Evolutionary conservation across 2,329 filamentous ascomycete species (phyloP).

Genomic region (Fusarium sp.): DNA sequence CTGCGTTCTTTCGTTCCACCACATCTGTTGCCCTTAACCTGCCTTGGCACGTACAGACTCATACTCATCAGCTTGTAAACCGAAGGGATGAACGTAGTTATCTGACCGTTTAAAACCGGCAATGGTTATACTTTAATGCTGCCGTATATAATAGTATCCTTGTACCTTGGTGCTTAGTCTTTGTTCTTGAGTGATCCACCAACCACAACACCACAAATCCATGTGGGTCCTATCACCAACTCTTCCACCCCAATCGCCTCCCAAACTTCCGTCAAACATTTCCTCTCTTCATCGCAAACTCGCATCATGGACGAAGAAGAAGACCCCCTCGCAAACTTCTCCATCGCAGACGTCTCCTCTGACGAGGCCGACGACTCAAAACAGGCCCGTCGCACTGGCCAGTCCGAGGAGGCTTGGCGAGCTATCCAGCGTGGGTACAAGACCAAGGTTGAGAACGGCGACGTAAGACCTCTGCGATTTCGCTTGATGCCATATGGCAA

Average conservation of each 20-base stretch:
- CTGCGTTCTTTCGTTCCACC: too few relatives aligned
- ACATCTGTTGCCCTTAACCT: too few relatives aligned
- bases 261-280: slow-evolving; percentile 27
- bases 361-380: slow-evolving; percentile 52
- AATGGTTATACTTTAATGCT: too few relatives aligned
- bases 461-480: slow-evolving; percentile 56
- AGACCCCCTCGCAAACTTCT: slow-evolving; percentile 51
- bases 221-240: slow-evolving; percentile 40
- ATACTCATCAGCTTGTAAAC: too few relatives aligned
- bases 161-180: too few relatives aligned
- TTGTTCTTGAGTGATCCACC: slow-evolving; percentile 13
- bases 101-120: too few relatives aligned
- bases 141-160: too few relatives aligned
- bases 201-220: slow-evolving; percentile 20
- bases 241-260: not conserved
- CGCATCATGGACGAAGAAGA: slow-evolving; percentile 51
- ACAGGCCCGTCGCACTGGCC: slow-evolving; percentile 56
- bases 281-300: not conserved
- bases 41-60: too few relatives aligned
- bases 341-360: slow-evolving; percentile 54
- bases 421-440: slow-evolving; percentile 62
- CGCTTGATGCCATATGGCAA: not conserved
- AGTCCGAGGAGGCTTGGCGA: slow-evolving; percentile 67
- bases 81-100: too few relatives aligned
- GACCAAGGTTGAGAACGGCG: slow-evolving; percentile 69